These are phyloP conservation scores for Neofusicoccum ribis DNA, from an alignment of 2,329 filamentous ascomycete genomes.

Conservation along the genomic window DNA sequence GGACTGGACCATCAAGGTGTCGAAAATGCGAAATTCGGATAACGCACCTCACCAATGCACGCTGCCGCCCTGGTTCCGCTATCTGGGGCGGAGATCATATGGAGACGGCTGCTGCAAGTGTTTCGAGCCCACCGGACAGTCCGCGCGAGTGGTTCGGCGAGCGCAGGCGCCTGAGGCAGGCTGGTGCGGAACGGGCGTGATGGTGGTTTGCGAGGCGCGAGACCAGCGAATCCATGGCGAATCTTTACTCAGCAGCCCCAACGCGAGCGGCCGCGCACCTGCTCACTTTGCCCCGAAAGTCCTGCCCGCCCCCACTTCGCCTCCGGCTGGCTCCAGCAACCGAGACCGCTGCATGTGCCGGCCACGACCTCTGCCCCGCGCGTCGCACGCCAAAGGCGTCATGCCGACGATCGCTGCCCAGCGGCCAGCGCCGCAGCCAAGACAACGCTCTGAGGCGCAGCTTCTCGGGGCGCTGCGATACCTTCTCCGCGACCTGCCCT, in stretches of 20 bases:
- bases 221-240: conserved; percentile 17
- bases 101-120: background rate
- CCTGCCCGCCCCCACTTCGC: background rate
- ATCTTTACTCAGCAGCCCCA: conserved; percentile 17
- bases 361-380: conserved; percentile 7
- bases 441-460: background rate
- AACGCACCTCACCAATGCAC: conserved; percentile 5
- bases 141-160: background rate
- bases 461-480: background rate
- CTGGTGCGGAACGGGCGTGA: background rate
- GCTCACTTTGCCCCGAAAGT: background rate
- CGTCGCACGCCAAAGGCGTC: background rate
- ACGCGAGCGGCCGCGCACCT: background rate
- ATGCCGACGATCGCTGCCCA: conserved; percentile 13
- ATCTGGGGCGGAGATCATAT: background rate
- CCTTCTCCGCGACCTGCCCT: background rate
- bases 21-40: conserved; percentile 15
- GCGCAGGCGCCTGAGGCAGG: conserved; percentile 4
- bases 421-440: conserved; percentile 1
- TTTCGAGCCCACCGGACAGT: background rate
- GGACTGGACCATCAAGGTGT: conserved; percentile 18
- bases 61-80: background rate
- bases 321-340: background rate
- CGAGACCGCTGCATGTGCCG: background rate
- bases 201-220: conserved; percentile 3